Evolutionary conservation across 73 alveolate genomes (phyloP), one percentile per base, ranked within the genome.

Genomic region (Durusdinium trenchii): DNA sequence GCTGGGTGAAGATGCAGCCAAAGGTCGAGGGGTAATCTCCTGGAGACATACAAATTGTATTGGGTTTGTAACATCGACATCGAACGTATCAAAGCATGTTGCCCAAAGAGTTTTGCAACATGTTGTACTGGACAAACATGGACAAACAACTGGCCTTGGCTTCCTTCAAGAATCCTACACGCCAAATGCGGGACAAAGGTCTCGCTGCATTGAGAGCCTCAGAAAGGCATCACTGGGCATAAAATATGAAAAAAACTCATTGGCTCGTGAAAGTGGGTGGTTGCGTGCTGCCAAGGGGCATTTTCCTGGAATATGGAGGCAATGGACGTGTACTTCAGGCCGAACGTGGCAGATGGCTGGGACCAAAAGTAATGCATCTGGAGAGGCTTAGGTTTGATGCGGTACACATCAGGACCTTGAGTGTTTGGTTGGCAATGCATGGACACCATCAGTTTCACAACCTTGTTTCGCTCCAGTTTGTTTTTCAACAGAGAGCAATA

Each of bases 151-250:
- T 45, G 32, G 23, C 89, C 89, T 78, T 78, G 28, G 57, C 6
- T 30, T 78, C 89, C 12, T 35, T 16, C 6, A 61, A 40, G 9
- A 45, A 78, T 18, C 43, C 43, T 18, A 78, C 62, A 57, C 89
- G 0, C 89, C 89, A 78, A 45, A 78, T 61, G 5, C 89, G n/a
- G 32, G 43, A 38, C 89, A 78, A 78, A 3, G 89, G 89, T 45
- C 89, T 36, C 50, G 50, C 28, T 43, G 89, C 89, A 46, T 78
- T 46, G 26, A 78, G 62, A 30, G 62, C 89, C 89, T 78, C 40
- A n/a, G n/a, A n/a, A n/a, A n/a, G n/a, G n/a, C n/a, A 60, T 32
- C 73, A 2, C 30, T 60, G 18, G 73, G 73, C 30, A n/a, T n/a
- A 60, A 32, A 60, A 32, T 60, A 1, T 32, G n/a, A 60, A 60